phyloP scores from a whole-genome alignment of 1,139 yeast species.

The Debaryomyces sp. region DNA sequence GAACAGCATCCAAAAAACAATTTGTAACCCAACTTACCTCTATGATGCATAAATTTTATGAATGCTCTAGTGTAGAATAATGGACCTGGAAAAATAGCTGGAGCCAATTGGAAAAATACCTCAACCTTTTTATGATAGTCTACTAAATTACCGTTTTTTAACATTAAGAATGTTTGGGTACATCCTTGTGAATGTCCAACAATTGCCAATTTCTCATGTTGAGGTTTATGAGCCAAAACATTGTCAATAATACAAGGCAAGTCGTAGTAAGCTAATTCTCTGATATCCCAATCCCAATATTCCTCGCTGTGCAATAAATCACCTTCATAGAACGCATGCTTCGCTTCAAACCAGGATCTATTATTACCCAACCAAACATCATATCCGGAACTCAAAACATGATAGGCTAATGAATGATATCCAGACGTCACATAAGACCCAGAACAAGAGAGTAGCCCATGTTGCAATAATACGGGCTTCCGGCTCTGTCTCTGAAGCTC shows the following conservation, averaged over 20 bases:
- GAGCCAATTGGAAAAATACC: constrained; percentile 77
- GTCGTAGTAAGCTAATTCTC: constrained; percentile 78
- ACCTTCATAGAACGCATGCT: constrained; percentile 48
- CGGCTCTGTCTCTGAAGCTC: constrained; percentile 26
- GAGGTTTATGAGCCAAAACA: constrained; percentile 49
- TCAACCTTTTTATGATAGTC: constrained; percentile 53
- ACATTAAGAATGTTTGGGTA: constrained; percentile 72
- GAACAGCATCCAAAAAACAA: constrained; percentile 62
- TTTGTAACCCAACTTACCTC: constrained; percentile 40
- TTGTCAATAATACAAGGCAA: constrained; percentile 70
- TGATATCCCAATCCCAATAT: constrained; percentile 85
- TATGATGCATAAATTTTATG: constrained; percentile 55
- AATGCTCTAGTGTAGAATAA: constrained; percentile 60
- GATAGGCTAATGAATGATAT: constrained; percentile 69
- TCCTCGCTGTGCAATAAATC: constrained; percentile 50
- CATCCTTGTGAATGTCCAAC: constrained; percentile 95
- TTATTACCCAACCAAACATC: constrained; percentile 97
- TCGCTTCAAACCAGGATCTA: constrained; percentile 79
- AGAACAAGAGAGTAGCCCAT: constrained; percentile 85
- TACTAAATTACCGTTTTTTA: constrained; percentile 37
- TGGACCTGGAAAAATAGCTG: constrained; percentile 87
- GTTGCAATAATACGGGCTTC: constrained; percentile 73
- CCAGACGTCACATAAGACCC: constrained; percentile 86
- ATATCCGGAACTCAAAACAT: constrained; percentile 61
- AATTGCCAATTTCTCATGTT: constrained; percentile 55